Conservation (phyloP, 768 basidiomycete genomes). For the Boletus rubescentipes region DNA sequence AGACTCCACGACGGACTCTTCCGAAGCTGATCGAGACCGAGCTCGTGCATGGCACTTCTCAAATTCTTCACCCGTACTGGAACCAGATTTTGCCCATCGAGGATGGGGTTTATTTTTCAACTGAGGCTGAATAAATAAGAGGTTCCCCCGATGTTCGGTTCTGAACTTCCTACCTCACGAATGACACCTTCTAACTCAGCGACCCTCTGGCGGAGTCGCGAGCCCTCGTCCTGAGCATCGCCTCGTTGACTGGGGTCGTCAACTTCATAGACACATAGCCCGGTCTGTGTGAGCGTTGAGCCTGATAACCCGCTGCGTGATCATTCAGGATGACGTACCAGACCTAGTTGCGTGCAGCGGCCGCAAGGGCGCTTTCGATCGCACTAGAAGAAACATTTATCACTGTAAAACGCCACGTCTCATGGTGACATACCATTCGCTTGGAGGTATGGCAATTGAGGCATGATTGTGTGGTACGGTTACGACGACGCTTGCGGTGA, state of each 20-base stretch:
- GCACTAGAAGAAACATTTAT: conserved; percentile 31
- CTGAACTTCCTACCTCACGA: conserved; percentile 53
- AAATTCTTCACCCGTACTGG: conserved; percentile 25
- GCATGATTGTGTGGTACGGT: conserved; percentile 73
- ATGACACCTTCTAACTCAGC: conserved; percentile 84
- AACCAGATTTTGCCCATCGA: conserved; percentile 46
- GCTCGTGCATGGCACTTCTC: conserved; percentile 25
- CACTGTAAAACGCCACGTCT: background rate
- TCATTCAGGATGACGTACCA: conserved; percentile 34
- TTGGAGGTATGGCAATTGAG: conserved; percentile 74
- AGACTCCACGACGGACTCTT: conserved; percentile 7
- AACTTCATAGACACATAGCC: conserved; percentile 81
- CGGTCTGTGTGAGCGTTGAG: conserved; percentile 48
- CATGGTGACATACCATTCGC: conserved; percentile 52
- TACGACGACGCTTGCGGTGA: conserved; percentile 62
- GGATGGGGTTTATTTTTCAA: conserved; percentile 74
- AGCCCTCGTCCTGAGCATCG: conserved; percentile 56
- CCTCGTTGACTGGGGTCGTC: conserved; percentile 67
- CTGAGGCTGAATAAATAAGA: conserved; percentile 31
- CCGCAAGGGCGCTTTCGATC: conserved; percentile 50
- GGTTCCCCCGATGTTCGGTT: background rate
- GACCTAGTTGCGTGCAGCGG: conserved; percentile 42
- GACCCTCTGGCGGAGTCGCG: conserved; percentile 67
- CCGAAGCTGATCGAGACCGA: conserved; percentile 20
- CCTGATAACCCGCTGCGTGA: conserved; percentile 21